Percentiles rank a stretch among this genome's conserved stretches.
phyloP scores from a whole-genome alignment of 768 basidiomycete genomes.

The Trichaptum fuscoviolaceum region DNA sequence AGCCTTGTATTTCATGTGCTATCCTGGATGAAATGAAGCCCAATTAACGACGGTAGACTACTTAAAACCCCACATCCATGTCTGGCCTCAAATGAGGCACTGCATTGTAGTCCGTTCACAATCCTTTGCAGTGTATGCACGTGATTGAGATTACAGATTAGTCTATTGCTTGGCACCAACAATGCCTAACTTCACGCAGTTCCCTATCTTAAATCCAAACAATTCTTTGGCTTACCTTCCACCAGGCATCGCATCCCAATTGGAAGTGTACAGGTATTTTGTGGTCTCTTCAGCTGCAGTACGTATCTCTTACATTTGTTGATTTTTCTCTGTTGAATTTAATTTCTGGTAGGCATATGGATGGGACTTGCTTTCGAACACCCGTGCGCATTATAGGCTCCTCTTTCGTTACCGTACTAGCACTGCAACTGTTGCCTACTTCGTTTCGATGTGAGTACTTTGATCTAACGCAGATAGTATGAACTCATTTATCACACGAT shows the following conservation, averaged over 20 bases:
- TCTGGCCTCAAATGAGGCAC: no score
- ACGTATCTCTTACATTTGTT: conserved; percentile 9
- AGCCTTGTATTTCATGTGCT: no score
- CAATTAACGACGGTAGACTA: no score
- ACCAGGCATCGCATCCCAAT: conserved; percentile 22
- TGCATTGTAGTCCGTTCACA: no score
- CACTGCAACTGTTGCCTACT: conserved; percentile 22
- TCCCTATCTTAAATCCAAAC: conserved; percentile 23
- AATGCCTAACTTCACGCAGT: neutral
- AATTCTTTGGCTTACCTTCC: conserved; percentile 28
- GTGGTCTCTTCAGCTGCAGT: conserved; percentile 23
- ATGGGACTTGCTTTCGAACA: conserved; percentile 29
- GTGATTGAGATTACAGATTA: no score
- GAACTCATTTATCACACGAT: neutral
- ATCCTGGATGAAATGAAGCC: no score
- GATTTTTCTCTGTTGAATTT: neutral
- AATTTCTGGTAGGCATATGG: conserved; percentile 15
- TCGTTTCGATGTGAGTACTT: conserved; percentile 26
- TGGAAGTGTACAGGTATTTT: conserved; percentile 24
- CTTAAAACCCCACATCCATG: no score
- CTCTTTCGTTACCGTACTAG: conserved; percentile 15
- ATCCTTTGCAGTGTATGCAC: no score
- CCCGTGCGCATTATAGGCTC: conserved; percentile 24
- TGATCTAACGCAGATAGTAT: neutral
- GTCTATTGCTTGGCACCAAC: no score